Conservation (phyloP, 192 early-diverging fungal genomes). For the Coemansia sp. region DNA sequence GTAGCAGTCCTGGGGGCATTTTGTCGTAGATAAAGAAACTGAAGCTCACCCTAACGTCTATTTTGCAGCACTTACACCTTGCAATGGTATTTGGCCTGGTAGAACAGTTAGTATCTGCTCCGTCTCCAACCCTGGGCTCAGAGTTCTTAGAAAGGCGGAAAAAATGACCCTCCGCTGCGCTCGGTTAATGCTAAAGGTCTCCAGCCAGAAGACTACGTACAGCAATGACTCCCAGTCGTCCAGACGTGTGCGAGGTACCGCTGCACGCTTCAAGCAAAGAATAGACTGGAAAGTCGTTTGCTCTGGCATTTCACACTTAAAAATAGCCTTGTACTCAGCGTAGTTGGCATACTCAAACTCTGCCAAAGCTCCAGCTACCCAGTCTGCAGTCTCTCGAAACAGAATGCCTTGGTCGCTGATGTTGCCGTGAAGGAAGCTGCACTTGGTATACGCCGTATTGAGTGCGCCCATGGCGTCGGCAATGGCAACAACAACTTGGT, state of each 20-base stretch:
- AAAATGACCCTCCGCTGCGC: too few relatives aligned
- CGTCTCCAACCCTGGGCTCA: too few relatives aligned
- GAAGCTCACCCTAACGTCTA: too few relatives aligned
- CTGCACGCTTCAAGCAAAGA: background rate
- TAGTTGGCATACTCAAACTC: conserved; percentile 14
- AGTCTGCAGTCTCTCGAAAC: too few relatives aligned
- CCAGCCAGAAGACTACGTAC: conserved; percentile 10
- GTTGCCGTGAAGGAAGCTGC: conserved; percentile 21
- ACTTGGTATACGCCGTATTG: background rate
- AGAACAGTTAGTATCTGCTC: too few relatives aligned
- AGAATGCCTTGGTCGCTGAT: background rate
- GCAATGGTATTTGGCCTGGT: too few relatives aligned
- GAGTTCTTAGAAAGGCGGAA: too few relatives aligned
- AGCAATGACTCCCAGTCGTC: conserved; percentile 23
- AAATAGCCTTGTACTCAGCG: too few relatives aligned
- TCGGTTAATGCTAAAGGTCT: background rate
- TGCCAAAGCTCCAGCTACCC: too few relatives aligned
- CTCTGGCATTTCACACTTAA: background rate
- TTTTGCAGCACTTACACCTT: too few relatives aligned
- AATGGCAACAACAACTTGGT: conserved; percentile 16
- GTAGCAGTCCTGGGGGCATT: too few relatives aligned
- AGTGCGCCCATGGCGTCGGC: conserved; percentile 17
- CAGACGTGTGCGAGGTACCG: background rate
- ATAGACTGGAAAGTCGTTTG: conserved; percentile 22
- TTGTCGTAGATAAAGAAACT: too few relatives aligned